Evolutionary conservation across 192 early-diverging fungal genomes (phyloP), one percentile per base, ranked within the genome.

Genomic region (Coemansia sp.): DNA sequence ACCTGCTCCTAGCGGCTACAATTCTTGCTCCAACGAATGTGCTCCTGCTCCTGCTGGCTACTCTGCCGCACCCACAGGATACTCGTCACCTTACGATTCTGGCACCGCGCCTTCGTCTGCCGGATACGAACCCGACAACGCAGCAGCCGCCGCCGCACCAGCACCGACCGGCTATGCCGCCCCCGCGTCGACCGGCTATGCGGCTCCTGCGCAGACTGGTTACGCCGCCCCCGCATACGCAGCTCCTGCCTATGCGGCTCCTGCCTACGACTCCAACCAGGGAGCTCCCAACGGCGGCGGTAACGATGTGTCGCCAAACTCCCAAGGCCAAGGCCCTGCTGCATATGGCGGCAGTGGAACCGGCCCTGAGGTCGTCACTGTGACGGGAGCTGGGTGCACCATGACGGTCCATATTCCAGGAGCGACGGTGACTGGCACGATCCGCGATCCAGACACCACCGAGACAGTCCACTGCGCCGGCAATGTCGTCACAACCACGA

Each of bases 341-440:
- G 55, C 59, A 25, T 65, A 73, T 59, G 70, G 64, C 44, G 48
- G 50, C 42, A 52, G 23, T 22, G 66, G 45, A 42, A 6, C 65
- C 37, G 30, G 45, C 37, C 60, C 74, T 23, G 50, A 45, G 36
- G 22, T 48, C 9, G 45, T 56, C 45, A 73, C 71, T 50, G 45
- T 31, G 55, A 73, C 71, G 1, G 69, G 58, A 23, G 23, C 69
- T 20, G 58, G 48, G 15, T 37, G 52, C 27, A 65, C 45, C 22
- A 45, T 69, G 22, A 81, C 67, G 4, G 68, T 78, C 20, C 64
- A 61, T n/a, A 45, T 50, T 45, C 68, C 74, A 2, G 67, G 70
- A 1, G 64, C 54, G 34, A 60, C 61, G 20, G 53, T 74, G 19
- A 78, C 75, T 22, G 62, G 56, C 36, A 75, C 62, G 20, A 54